A percentile compares a stretch with the other conserved stretches of the same genome.
Evolutionary conservation across 768 basidiomycete genomes (phyloP).

Genomic region (Gelatoporia subvermispora): DNA sequence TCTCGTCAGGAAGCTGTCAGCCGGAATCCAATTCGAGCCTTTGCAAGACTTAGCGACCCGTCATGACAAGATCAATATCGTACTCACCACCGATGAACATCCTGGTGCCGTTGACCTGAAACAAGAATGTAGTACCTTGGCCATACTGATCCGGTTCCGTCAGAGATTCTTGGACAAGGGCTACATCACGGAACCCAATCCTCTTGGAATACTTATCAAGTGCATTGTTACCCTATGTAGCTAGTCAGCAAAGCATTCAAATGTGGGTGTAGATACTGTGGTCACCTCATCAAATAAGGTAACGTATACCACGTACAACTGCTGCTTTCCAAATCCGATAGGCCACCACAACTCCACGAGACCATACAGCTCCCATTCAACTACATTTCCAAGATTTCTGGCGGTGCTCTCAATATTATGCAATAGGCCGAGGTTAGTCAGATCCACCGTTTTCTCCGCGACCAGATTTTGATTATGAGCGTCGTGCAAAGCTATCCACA

Average conservation of each 20-base stretch:
- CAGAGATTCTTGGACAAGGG: constrained; percentile 41
- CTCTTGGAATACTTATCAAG: constrained; percentile 13
- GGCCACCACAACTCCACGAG: constrained; percentile 43
- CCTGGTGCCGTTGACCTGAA: constrained; percentile 43
- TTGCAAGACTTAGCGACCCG: background rate
- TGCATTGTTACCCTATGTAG: background rate
- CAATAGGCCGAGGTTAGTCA: background rate
- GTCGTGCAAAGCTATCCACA: constrained; percentile 14
- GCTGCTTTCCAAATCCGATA: constrained; percentile 34
- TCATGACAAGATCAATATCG: background rate
- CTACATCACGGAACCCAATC: constrained; percentile 40
- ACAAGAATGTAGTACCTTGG: constrained; percentile 41
- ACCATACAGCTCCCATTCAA: constrained; percentile 28
- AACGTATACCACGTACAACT: constrained; percentile 33
- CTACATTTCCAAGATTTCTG: constrained; percentile 2
- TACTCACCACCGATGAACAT: constrained; percentile 39
- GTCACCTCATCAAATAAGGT: constrained; percentile 23
- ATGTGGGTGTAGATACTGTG: background rate
- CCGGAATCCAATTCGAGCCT: constrained; percentile 90
- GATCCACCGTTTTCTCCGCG: constrained; percentile 8
- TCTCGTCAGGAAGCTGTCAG: constrained; percentile 79
- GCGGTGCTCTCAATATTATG: too few species aligned
- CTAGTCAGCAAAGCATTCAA: constrained; percentile 7
- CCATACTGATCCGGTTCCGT: constrained; percentile 25
- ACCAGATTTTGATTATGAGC: constrained; percentile 1